phyloP scores from a whole-genome alignment of 2,329 filamentous ascomycete species.

The Tolypocladium cylindrosporum region DNA sequence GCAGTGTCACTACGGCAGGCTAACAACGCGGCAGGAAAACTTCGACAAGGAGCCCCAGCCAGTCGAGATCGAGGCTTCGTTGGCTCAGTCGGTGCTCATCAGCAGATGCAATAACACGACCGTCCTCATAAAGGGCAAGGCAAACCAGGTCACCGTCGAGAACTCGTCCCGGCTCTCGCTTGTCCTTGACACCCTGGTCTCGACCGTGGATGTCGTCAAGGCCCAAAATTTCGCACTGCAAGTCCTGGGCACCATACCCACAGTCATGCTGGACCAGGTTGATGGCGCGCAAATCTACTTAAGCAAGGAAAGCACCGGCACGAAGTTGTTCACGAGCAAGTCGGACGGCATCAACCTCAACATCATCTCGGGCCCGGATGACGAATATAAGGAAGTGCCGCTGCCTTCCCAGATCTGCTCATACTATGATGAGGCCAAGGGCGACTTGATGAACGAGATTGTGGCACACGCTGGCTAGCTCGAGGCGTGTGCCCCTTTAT shows the following conservation, averaged over 20 bases:
- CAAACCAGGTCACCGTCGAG: conserved; percentile 92
- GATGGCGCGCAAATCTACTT: conserved; percentile 86
- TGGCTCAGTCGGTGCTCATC: conserved; percentile 85
- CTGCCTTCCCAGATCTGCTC: conserved; percentile 85
- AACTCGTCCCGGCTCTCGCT: conserved; percentile 79
- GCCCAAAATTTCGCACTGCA: conserved; percentile 91
- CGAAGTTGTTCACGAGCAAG: conserved; percentile 86
- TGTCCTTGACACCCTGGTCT: conserved; percentile 81
- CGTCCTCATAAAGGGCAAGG: conserved; percentile 83
- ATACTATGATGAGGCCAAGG: conserved; percentile 57
- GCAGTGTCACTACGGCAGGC: not conserved
- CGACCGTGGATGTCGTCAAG: conserved; percentile 90
- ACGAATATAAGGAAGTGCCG: conserved; percentile 79
- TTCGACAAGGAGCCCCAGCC: conserved; percentile 67
- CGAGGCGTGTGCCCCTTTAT: no score
- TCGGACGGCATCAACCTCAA: conserved; percentile 81
- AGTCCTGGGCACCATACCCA: conserved; percentile 76
- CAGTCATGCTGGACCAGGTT: conserved; percentile 84
- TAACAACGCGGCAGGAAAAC: conserved; percentile 56
- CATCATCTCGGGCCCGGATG: conserved; percentile 58
- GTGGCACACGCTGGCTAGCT: conserved; percentile 79
- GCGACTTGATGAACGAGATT: conserved; percentile 80
- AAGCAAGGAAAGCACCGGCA: conserved; percentile 63
- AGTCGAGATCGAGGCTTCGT: conserved; percentile 70
- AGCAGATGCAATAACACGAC: conserved; percentile 86